Percentiles rank a stretch among this genome's conserved stretches.
Evolutionary conservation across 116 monocot genomes (phyloP).

Genomic region (Posidonia oceanica): DNA sequence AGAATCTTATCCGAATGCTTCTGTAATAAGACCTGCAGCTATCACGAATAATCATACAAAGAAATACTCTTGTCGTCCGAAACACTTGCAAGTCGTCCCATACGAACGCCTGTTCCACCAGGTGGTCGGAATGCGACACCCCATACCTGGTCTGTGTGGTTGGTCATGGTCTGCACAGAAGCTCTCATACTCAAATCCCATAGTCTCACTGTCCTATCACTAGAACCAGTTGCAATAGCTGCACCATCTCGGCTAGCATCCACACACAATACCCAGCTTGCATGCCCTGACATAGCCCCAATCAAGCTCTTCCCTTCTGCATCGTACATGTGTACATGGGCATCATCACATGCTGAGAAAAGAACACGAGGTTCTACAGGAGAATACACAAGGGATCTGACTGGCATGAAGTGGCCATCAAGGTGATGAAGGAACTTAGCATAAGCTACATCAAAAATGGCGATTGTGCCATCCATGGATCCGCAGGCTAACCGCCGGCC

Average conservation of each 20-base stretch:
- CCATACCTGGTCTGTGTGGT: conserved; percentile 89
- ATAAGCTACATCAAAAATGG: conserved; percentile 63
- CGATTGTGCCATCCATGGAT: conserved; percentile 75
- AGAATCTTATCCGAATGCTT: too few species aligned
- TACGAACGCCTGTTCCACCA: conserved; percentile 44
- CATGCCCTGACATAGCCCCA: conserved; percentile 81
- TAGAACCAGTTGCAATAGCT: conserved; percentile 85
- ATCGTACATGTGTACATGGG: conserved; percentile 85
- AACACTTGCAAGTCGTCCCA: conserved; percentile 72
- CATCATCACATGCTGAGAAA: conserved; percentile 77
- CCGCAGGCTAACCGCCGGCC: conserved; percentile 72
- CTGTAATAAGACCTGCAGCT: too few species aligned
- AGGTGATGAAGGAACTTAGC: conserved; percentile 91
- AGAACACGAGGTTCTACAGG: conserved; percentile 75
- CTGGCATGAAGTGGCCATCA: conserved; percentile 83
- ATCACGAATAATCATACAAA: conserved; percentile 86
- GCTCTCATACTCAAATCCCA: conserved; percentile 93
- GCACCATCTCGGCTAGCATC: conserved; percentile 88
- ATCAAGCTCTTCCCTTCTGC: conserved; percentile 75
- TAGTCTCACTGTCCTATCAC: conserved; percentile 79
- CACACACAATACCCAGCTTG: conserved; percentile 73
- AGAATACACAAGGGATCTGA: conserved; percentile 83
- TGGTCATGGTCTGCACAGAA: conserved; percentile 77
- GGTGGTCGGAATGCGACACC: conserved; percentile 71
- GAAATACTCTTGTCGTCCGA: conserved; percentile 94